These are phyloP conservation scores for Chalciporus piperatus DNA, from an alignment of 768 basidiomycete species.

Conservation along the genomic window DNA sequence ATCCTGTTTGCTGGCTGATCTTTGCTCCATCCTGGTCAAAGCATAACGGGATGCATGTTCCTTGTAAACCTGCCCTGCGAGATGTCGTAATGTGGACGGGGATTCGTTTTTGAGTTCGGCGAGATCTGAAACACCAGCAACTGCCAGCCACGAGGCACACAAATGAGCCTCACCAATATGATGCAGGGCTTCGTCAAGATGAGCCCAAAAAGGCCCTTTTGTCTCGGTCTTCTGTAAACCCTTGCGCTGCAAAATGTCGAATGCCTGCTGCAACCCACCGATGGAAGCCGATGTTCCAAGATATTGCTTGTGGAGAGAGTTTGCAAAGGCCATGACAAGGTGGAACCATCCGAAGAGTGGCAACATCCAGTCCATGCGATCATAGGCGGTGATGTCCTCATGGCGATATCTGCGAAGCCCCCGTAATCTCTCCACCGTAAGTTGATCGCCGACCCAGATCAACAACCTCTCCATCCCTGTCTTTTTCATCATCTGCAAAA, in stretches of 20 bases:
- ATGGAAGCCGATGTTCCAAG: conserved; percentile 24
- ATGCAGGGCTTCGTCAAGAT: conserved; percentile 25
- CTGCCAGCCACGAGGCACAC: conserved; percentile 29
- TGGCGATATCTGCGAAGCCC: conserved; percentile 34
- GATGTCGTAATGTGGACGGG: conserved; percentile 25
- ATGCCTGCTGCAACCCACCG: conserved; percentile 30
- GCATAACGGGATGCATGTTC: conserved; percentile 34
- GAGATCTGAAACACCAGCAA: conserved; percentile 22
- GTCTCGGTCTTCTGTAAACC: conserved; percentile 20
- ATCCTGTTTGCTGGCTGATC: conserved; percentile 18
- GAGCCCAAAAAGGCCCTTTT: neutral
- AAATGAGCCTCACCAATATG: conserved; percentile 39
- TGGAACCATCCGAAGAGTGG: conserved; percentile 42
- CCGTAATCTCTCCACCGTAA: conserved; percentile 35
- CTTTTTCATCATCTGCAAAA: too few species aligned
- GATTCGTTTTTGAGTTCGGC: conserved; percentile 23
- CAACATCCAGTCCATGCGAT: conserved; percentile 36
- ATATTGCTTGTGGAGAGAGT: conserved; percentile 43
- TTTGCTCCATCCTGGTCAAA: conserved; percentile 15
- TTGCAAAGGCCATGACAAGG: conserved; percentile 37
- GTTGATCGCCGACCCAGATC: conserved; percentile 36
- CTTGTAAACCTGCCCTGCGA: conserved; percentile 29
- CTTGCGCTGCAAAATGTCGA: conserved; percentile 30
- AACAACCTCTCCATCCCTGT: conserved; percentile 24
- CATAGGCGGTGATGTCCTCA: conserved; percentile 39